Base-by-base conservation (phyloP, 768 basidiomycete species). In the Nidula microcarpa region DNA sequence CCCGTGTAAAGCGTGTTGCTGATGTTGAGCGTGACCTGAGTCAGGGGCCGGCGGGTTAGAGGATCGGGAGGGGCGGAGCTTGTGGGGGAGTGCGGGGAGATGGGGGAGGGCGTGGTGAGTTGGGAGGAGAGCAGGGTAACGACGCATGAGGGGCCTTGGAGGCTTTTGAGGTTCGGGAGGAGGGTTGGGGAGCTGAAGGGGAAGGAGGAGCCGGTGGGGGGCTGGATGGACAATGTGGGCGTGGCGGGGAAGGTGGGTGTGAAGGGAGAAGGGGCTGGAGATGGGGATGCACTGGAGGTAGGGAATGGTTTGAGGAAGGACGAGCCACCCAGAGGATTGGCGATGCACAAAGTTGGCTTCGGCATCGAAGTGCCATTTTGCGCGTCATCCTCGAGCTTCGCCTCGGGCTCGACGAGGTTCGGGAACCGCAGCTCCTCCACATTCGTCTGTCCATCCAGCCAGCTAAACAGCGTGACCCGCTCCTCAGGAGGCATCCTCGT, bases 1-100 rank as follows among this genome's bases (percentile, higher is more conserved):
- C 78, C 78, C 13, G 66, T 68, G 54, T 77, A 77, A 2, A 80
- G 67, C 3, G 77, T 79, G 3, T 66, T 70, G 57, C 68, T 73
- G 50, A 80, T 72, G 46, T 68, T 74, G 18, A 79, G 52, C 1
- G 62, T 64, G 10, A 76, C 71, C 6, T 63, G 57, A 23, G 51
- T 59, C 6, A 79, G 57, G 13, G 72, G 73, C 16, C 72, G 60
- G 17, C 52, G 47, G 4, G 49, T 23, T 13, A 47, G 44, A 1
- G 32, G 44, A 18, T 33, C 43, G 37, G 45, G 44, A 1, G 32
- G 44, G 30, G 17, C 41, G 37, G 45, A 47, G 10, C 54, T 35
- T 23, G 56, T 32, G 33, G 53, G 39, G 43, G 55, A 52, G 17
- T 57, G 49, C 4, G 23, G 23, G 23, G 23, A 30, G 23, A 30